phyloP scores from a whole-genome alignment of 179 eudicot species.

The Spergularia azorica region DNA sequence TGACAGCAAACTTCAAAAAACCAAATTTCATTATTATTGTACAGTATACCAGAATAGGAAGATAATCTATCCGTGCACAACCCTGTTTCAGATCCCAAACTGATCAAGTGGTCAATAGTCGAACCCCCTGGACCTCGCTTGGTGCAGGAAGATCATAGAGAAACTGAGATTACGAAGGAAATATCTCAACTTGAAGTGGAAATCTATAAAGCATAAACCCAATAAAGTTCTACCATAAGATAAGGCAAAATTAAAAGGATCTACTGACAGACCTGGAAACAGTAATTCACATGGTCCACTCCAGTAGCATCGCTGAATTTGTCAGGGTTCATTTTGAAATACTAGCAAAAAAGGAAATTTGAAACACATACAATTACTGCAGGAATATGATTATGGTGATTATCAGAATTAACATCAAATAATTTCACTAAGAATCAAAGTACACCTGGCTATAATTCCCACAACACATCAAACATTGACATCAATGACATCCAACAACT shows the following conservation, averaged over 20 bases:
- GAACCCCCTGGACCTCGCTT: too few relatives aligned
- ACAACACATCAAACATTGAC: not conserved
- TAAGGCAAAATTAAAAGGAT: not conserved
- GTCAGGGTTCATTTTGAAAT: conserved; percentile 84
- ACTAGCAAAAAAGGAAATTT: conserved; percentile 44
- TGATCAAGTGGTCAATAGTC: not conserved
- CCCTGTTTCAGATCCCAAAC: not conserved
- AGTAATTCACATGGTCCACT: conserved; percentile 79
- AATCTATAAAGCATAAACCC: conserved; percentile 9
- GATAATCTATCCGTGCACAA: not conserved
- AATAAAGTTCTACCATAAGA: not conserved
- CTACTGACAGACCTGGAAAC: conserved; percentile 74
- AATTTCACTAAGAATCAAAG: not conserved
- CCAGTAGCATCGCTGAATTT: conserved; percentile 73
- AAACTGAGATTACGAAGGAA: not conserved
- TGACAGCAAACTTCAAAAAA: too few relatives aligned
- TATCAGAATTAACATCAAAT: conserved; percentile 6
- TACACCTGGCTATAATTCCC: not conserved
- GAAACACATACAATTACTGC: not conserved
- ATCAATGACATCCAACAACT: conserved; percentile 2
- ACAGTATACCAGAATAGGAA: too few relatives aligned
- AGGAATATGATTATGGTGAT: not conserved
- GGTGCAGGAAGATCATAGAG: not conserved
- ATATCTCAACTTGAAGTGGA: not conserved
- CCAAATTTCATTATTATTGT: not conserved